These are phyloP conservation scores for Talaromyces sp. DNA, from an alignment of 2,329 filamentous ascomycete species.

Conservation along the genomic window DNA sequence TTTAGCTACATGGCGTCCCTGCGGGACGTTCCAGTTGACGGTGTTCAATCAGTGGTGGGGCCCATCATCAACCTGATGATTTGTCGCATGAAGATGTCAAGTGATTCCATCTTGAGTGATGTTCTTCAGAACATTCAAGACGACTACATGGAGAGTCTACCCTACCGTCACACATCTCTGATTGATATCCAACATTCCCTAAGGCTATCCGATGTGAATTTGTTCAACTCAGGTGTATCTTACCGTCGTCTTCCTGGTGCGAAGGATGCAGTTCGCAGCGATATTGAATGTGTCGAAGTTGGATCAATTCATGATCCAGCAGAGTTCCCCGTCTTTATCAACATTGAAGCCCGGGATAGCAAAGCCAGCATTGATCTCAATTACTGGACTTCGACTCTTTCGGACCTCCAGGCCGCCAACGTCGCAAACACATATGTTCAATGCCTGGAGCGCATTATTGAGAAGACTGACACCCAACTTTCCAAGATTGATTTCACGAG, in stretches of 20 bases:
- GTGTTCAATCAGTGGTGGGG: constrained; percentile 48
- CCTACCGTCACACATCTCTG: constrained; percentile 48
- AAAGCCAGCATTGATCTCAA: constrained; percentile 42
- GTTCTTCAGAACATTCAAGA: constrained; percentile 47
- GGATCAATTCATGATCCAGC: constrained; percentile 51
- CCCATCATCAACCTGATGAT: constrained; percentile 52
- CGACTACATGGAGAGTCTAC: constrained; percentile 51
- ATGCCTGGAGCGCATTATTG: constrained; percentile 42
- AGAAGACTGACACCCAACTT: constrained; percentile 36
- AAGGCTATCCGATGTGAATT: constrained; percentile 37
- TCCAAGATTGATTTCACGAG: constrained; percentile 43
- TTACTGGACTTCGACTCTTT: constrained; percentile 47
- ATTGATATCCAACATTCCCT: constrained; percentile 53
- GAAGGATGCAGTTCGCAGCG: constrained; percentile 23
- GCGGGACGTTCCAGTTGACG: constrained; percentile 44
- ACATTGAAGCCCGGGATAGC: constrained; percentile 51
- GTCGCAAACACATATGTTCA: constrained; percentile 43
- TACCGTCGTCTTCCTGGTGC: constrained; percentile 47
- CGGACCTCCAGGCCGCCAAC: constrained; percentile 41
- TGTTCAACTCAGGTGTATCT: constrained; percentile 55
- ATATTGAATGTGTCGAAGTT: constrained; percentile 43
- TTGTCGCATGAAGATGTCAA: constrained; percentile 45
- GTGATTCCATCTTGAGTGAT: constrained; percentile 37
- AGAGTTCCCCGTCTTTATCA: constrained; percentile 52
- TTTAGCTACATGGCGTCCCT: constrained; percentile 51